These are phyloP conservation scores for Magnolia officinalis DNA, from an alignment of 164 flowering plant genomes.

Conservation along the genomic window DNA sequence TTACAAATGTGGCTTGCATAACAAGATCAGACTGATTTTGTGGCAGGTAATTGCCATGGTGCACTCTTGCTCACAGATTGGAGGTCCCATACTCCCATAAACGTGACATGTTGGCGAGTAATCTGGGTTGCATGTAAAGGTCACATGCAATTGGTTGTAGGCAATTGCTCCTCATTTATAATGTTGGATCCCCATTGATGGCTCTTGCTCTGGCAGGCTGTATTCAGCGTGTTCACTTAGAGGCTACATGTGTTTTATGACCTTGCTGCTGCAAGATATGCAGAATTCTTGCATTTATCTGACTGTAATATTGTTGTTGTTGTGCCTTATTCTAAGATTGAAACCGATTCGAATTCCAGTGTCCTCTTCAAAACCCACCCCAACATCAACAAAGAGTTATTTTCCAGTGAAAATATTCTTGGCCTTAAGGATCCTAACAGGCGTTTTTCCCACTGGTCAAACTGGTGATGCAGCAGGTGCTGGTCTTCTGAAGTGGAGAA, in stretches of 20 bases:
- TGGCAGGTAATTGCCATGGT: too few species aligned
- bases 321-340: conserved; percentile 47
- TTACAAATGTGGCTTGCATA: too few species aligned
- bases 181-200: too few species aligned
- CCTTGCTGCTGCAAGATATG: not conserved
- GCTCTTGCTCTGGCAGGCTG: too few species aligned
- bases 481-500: conserved; percentile 94
- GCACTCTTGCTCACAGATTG: too few species aligned
- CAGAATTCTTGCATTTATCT: not conserved
- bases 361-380: conserved; percentile 92
- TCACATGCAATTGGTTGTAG: too few species aligned
- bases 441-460: conserved; percentile 84
- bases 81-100: too few species aligned
- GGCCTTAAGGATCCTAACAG: conserved; percentile 88
- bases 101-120: too few species aligned
- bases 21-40: too few species aligned
- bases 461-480: conserved; percentile 76
- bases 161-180: too few species aligned
- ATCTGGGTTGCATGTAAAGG: too few species aligned
- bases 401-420: conserved; percentile 73
- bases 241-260: not conserved
- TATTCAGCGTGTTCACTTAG: too few species aligned
- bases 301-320: not conserved
- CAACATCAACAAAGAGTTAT: conserved; percentile 92
- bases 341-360: conserved; percentile 65